Conservation (phyloP, 164 flowering plant species). For the Stephania cephalantha region DNA sequence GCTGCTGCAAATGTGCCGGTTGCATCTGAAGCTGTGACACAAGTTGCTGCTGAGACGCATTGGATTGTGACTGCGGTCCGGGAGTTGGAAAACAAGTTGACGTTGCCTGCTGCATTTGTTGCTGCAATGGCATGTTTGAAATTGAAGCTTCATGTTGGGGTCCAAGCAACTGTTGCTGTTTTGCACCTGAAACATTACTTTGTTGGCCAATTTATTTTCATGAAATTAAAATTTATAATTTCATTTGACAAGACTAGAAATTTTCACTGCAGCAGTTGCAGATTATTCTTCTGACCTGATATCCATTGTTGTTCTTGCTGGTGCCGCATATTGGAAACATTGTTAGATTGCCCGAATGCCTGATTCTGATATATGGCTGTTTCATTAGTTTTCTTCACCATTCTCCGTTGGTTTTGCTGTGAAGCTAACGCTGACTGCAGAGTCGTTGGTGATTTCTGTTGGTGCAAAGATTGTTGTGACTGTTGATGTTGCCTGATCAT, state of each 20-base stretch:
- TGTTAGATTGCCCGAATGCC: constrained; percentile 18
- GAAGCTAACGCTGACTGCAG: constrained; percentile 43
- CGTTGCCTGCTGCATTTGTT: constrained; percentile 21
- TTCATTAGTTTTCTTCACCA: constrained; percentile 16
- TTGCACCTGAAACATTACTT: constrained; percentile 46
- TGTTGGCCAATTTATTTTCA: constrained; percentile 47
- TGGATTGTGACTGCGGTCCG: constrained; percentile 54
- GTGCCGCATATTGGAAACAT: constrained; percentile 12
- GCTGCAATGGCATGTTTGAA: constrained; percentile 50
- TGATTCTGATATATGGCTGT: constrained; percentile 19
- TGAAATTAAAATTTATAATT: constrained; percentile 48
- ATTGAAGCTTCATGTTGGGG: constrained; percentile 46
- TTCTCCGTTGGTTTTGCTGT: constrained; percentile 40
- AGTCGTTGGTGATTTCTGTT: constrained; percentile 47
- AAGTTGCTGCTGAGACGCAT: constrained; percentile 19
- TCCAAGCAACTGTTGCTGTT: constrained; percentile 49
- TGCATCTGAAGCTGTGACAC: constrained; percentile 14
- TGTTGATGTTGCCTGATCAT: constrained; percentile 52
- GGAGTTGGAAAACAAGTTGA: constrained; percentile 32
- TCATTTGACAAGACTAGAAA: constrained; percentile 22
- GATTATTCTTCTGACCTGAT: constrained; percentile 34
- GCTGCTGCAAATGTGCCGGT: constrained; percentile 16
- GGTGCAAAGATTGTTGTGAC: constrained; percentile 39
- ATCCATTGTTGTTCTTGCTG: constrained; percentile 32
- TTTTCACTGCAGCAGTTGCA: constrained; percentile 32